Conservation (phyloP, 2,329 filamentous ascomycete genomes). For the Aspergillus ochraceoroseus region DNA sequence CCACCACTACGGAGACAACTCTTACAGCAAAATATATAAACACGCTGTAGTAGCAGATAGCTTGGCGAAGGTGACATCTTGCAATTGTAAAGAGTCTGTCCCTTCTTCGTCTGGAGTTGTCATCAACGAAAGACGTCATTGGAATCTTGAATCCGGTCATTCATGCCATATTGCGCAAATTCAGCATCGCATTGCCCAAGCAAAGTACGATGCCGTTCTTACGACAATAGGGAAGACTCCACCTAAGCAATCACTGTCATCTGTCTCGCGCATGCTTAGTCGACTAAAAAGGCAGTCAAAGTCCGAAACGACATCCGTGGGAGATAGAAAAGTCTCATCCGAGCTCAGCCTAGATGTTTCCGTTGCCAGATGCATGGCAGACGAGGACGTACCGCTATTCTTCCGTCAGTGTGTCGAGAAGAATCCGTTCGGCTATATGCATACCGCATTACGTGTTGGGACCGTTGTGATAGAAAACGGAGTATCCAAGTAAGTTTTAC, state of each 20-base stretch:
- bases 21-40: constrained; percentile 35
- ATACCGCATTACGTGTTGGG: constrained; percentile 41
- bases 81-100: background rate
- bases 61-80: constrained; percentile 23
- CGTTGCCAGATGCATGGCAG: constrained; percentile 7
- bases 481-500: constrained; percentile 32
- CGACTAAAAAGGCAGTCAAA: constrained; percentile 1
- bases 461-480: constrained; percentile 43
- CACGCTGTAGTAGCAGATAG: constrained; percentile 27
- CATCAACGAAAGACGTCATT: background rate
- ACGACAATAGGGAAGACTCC: background rate
- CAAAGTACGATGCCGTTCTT: constrained; percentile 8
- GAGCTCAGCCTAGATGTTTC: constrained; percentile 8
- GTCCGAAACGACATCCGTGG: background rate
- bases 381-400: constrained; percentile 30
- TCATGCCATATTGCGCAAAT: background rate
- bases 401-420: constrained; percentile 29
- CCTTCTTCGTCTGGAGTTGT: too few species aligned
- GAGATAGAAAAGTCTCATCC: too few species aligned
- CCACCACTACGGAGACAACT: constrained; percentile 25
- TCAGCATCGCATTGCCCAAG: background rate
- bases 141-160: background rate
- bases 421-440: constrained; percentile 39
- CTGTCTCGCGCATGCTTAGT: background rate
- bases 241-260: background rate